These are phyloP conservation scores for Pulveroboletus sp. DNA, from an alignment of 768 basidiomycete genomes.

Conservation along the genomic window DNA sequence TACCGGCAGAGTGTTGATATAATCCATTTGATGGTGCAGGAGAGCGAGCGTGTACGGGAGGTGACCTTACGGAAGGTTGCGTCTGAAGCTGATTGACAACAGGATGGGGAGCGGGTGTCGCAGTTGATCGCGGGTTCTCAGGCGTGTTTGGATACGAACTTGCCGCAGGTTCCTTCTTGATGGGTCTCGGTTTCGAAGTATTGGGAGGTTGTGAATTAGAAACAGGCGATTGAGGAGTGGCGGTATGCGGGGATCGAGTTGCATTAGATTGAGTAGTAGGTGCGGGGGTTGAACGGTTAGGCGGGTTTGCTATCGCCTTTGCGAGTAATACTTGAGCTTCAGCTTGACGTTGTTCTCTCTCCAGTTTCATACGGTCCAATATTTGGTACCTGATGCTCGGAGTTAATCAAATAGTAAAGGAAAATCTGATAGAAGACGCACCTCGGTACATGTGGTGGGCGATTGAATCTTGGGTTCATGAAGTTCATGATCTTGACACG, in stretches of 20 bases:
- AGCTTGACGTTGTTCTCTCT: conserved; percentile 26
- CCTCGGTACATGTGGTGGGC: conserved; percentile 46
- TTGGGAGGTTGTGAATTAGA: conserved; percentile 30
- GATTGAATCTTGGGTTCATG: conserved; percentile 62
- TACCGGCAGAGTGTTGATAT: conserved; percentile 19
- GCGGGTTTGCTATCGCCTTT: conserved; percentile 29
- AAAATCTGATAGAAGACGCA: conserved; percentile 26
- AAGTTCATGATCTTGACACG: conserved; percentile 73
- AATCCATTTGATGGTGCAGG: conserved; percentile 18
- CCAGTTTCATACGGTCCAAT: conserved; percentile 45
- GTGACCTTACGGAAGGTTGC: conserved; percentile 27
- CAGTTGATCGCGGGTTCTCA: conserved; percentile 28
- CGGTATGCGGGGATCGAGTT: conserved; percentile 32
- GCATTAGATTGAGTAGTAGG: conserved; percentile 33
- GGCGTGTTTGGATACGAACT: conserved; percentile 28
- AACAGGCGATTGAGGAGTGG: conserved; percentile 27
- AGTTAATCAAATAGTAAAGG: conserved; percentile 2
- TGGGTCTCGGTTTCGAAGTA: conserved; percentile 20
- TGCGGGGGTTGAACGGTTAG: conserved; percentile 26
- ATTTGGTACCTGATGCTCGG: conserved; percentile 47
- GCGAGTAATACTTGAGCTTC: conserved; percentile 22
- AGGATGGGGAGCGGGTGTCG: conserved; percentile 31
- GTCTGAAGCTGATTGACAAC: conserved; percentile 33
- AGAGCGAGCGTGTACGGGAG: conserved; percentile 28
- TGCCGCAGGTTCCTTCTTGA: conserved; percentile 30